Conservation (phyloP, 129 eudicot genomes). For the Helianthus annuus region DNA sequence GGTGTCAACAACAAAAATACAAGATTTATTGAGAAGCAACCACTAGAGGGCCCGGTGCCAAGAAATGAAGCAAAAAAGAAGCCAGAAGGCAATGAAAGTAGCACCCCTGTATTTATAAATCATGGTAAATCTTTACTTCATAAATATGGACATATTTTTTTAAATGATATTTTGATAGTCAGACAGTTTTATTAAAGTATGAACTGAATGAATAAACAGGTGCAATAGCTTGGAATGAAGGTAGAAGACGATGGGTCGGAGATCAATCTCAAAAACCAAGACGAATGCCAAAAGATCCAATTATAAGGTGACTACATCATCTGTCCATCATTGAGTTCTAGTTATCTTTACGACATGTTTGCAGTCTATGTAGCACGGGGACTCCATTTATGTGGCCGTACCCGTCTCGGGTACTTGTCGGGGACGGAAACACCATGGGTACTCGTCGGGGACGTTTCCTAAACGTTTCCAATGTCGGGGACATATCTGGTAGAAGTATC, state of each 20-base stretch:
- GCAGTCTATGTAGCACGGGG: too few species aligned
- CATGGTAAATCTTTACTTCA: conserved; percentile 43
- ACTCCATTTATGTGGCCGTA: too few species aligned
- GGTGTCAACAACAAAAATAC: conserved; percentile 43
- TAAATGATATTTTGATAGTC: conserved; percentile 1
- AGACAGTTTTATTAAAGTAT: background rate
- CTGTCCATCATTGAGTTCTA: too few species aligned
- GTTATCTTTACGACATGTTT: background rate
- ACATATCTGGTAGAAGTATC: too few species aligned
- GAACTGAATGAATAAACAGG: conserved; percentile 35
- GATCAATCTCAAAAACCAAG: conserved; percentile 45
- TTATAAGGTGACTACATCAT: conserved; percentile 47
- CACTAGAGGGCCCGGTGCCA: conserved; percentile 31
- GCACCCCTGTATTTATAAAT: conserved; percentile 47
- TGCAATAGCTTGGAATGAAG: conserved; percentile 60
- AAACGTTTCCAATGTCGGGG: too few species aligned
- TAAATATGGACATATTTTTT: background rate
- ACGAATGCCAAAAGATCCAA: conserved; percentile 49
- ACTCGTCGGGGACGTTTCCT: too few species aligned
- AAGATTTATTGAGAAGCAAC: conserved; percentile 36
- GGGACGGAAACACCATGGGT: too few species aligned
- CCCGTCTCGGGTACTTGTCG: too few species aligned
- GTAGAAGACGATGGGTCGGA: conserved; percentile 58
- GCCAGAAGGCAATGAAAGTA: conserved; percentile 35
- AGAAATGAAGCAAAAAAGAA: conserved; percentile 38